Base-by-base conservation (phyloP, 2,329 filamentous ascomycete genomes). In the Pyrenophora tritici-repentis region DNA sequence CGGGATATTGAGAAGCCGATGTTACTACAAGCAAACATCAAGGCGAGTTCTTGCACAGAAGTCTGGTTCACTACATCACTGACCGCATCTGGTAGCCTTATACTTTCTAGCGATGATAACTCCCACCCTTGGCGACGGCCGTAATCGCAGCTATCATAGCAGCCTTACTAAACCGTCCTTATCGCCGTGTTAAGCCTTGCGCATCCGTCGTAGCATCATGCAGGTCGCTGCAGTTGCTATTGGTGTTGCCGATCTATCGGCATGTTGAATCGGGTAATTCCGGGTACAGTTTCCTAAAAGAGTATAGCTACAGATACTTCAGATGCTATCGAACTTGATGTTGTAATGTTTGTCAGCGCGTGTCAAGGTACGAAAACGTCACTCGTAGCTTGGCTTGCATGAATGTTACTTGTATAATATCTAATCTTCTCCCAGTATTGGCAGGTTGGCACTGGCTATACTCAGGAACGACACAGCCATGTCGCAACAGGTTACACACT, bases 231-330 rank as follows among this genome's bases (percentile, higher is more conserved):
- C 47, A 54, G 38, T 48, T 49, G 47, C 52, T 31, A 46, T 49
- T 47, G 56, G 38, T 26, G 32, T 35, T 56, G 53, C 37, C 29
- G 56, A 63, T 63, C 61, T 52, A 61, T 56, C 63, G 61, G 63
- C 43, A 55, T 36, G 51, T 55, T 54, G 37, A 51, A 65, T 60
- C 47, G 46, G 59, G 60, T 35, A 60, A 58, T 55, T 47, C 43
- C 61, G 60, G 58, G 17, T 60, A 34, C 16, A 39, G 38, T 50
- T 63, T 37, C 62, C 51, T 39, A 49, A 40, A 16, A 42, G 13
- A 41, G 57, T 20, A 42, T 50, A 53, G 48, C 35, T 17, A 35
- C 14, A 35, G 39, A 42, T 34, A 22, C 13, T 10, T 31, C 17
- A n/a, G 18, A 10, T 35, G 22, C 24, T 35, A 13, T 32, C 24